Percentiles rank a stretch among this genome's conserved stretches.
These are phyloP conservation scores for Stemphylium beticola DNA, from an alignment of 2,329 filamentous ascomycete species.

Conservation along the genomic window DNA sequence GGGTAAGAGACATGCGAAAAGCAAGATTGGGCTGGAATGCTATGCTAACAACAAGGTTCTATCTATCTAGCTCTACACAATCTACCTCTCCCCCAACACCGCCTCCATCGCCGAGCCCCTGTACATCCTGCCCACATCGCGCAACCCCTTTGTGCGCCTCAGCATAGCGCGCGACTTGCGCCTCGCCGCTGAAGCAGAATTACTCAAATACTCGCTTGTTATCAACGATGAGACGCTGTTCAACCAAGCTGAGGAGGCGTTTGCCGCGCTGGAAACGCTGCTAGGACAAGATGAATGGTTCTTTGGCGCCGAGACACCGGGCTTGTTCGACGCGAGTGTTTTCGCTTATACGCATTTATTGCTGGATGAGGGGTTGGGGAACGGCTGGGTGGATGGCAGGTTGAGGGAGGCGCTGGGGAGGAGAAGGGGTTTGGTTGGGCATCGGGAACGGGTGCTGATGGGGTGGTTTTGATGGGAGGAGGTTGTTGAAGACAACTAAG, in stretches of 20 bases:
- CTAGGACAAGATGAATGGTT: slow-evolving; percentile 67
- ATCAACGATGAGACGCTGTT: slow-evolving; percentile 65
- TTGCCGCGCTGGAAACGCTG: slow-evolving; percentile 65
- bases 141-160: slow-evolving; percentile 66
- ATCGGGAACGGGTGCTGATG: slow-evolving; percentile 64
- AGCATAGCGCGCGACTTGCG: slow-evolving; percentile 71
- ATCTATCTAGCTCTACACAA: slow-evolving; percentile 67
- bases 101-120: slow-evolving; percentile 68
- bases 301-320: slow-evolving; percentile 64
- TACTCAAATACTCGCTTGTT: slow-evolving; percentile 68
- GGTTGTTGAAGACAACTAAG: not conserved
- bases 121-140: slow-evolving; percentile 70
- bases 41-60: not conserved
- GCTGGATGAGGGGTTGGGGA: slow-evolving; percentile 64
- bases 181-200: slow-evolving; percentile 74
- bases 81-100: slow-evolving; percentile 81
- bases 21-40: not conserved
- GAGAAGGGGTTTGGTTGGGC: slow-evolving; percentile 68
- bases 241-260: slow-evolving; percentile 66
- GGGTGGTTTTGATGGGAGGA: slow-evolving; percentile 53
- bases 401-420: slow-evolving; percentile 64
- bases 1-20: slow-evolving; percentile 66
- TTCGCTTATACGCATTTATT: slow-evolving; percentile 90
- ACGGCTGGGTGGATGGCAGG: slow-evolving; percentile 66
- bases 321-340: slow-evolving; percentile 83